phyloP scores from a whole-genome alignment of 257 asterid genomes.

The Capsicum chinense region DNA sequence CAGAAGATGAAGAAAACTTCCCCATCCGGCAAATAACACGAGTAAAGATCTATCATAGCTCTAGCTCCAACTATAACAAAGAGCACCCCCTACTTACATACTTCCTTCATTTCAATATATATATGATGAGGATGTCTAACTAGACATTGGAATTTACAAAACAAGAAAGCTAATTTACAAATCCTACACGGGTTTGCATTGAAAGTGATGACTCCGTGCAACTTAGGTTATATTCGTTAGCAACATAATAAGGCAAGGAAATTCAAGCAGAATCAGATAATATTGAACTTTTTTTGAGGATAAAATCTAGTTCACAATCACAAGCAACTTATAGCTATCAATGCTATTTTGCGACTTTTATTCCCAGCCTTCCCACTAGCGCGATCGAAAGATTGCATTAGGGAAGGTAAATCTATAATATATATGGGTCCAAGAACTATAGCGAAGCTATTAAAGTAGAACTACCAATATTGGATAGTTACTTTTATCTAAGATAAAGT shows the following conservation, averaged over 20 bases:
- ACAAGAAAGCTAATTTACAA: too few relatives aligned
- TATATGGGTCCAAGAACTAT: neutral
- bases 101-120: too few relatives aligned
- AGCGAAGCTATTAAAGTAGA: neutral
- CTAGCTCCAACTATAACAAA: too few relatives aligned
- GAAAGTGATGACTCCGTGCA: too few relatives aligned
- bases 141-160: too few relatives aligned
- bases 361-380: conserved; percentile 94
- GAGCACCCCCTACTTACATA: too few relatives aligned
- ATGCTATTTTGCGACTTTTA: conserved; percentile 89
- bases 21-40: too few relatives aligned
- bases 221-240: too few relatives aligned
- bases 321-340: conserved; percentile 79
- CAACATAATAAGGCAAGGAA: neutral
- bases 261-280: neutral
- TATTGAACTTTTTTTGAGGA: neutral
- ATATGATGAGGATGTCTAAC: too few relatives aligned
- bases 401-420: neutral
- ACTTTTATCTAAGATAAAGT: neutral
- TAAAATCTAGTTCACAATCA: neutral
- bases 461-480: neutral
- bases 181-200: too few relatives aligned
- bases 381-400: conserved; percentile 78
- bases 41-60: too few relatives aligned
- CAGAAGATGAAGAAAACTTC: too few relatives aligned